Evolutionary conservation across 2,329 filamentous ascomycete species (phyloP).

Genomic region (Hirsutella thompsonii): DNA sequence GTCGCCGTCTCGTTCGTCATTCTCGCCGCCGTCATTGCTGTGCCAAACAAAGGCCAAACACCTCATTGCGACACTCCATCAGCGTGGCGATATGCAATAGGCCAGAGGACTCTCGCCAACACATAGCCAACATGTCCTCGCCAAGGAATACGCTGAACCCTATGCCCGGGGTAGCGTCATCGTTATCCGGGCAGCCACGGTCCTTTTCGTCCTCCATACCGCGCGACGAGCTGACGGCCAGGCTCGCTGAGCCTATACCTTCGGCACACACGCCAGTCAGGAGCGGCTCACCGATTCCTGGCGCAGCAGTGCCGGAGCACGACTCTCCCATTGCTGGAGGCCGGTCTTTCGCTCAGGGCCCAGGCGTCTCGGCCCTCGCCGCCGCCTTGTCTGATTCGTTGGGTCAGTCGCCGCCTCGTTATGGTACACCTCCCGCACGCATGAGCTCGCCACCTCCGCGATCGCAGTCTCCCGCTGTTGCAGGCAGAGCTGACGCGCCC

Average conservation of each 20-base stretch:
- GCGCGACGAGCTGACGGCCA: conserved; percentile 46
- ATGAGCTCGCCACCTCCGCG: conserved; percentile 41
- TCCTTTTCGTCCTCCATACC: conserved; percentile 39
- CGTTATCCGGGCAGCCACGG: conserved; percentile 30
- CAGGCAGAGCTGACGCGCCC: conserved; percentile 33
- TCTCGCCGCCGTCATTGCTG: neutral
- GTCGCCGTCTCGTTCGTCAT: neutral
- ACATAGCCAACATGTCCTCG: conserved; percentile 20
- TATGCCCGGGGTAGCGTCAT: conserved; percentile 32
- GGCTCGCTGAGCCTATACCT: conserved; percentile 44
- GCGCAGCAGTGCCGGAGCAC: conserved; percentile 18
- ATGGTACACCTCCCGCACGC: conserved; percentile 51
- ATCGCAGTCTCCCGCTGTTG: conserved; percentile 23
- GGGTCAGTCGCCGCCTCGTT: conserved; percentile 55
- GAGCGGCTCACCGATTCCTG: conserved; percentile 18
- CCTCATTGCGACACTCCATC: neutral
- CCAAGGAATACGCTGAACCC: conserved; percentile 23
- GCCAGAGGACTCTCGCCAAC: neutral
- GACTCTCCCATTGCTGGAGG: conserved; percentile 54
- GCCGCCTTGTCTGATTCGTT: conserved; percentile 70
- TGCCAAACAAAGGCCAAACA: neutral
- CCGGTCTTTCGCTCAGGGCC: conserved; percentile 54
- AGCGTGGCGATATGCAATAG: conserved; percentile 2
- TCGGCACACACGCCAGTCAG: conserved; percentile 25
- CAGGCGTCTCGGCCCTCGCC: conserved; percentile 77